A percentile compares a stretch with the other conserved stretches of the same genome.
These are phyloP conservation scores for Cyclotella sp. DNA, from an alignment of 108 stramenopile genomes.

Conservation along the genomic window DNA sequence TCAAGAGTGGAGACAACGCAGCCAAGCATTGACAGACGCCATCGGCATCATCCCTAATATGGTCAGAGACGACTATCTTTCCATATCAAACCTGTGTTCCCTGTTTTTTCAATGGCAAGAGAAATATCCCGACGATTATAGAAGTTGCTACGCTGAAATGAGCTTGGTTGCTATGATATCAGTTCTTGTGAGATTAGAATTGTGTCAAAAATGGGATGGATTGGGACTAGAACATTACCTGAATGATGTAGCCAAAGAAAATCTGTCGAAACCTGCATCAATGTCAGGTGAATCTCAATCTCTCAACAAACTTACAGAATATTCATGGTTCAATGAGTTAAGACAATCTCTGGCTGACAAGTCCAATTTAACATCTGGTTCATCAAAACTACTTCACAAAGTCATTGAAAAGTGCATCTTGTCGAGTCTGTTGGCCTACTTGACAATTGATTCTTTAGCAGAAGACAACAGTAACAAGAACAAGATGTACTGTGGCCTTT, in stretches of 20 bases:
- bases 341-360: neutral
- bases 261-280: neutral
- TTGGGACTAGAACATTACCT: conserved; percentile 15
- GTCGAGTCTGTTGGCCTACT: conserved; percentile 15
- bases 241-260: neutral
- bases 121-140: conserved; percentile 69
- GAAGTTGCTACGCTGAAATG: conserved; percentile 70
- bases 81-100: conserved; percentile 38
- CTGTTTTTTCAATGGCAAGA: conserved; percentile 69
- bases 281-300: neutral
- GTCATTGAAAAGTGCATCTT: conserved; percentile 27
- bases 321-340: conserved; percentile 39
- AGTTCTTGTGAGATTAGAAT: conserved; percentile 67
- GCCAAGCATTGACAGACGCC: conserved; percentile 59
- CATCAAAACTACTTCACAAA: conserved; percentile 18
- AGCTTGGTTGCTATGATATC: conserved; percentile 68
- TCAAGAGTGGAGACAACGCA: conserved; percentile 51
- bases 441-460: conserved; percentile 26
- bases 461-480: neutral
- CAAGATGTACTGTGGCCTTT: conserved; percentile 23
- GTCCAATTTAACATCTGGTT: neutral
- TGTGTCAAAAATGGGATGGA: conserved; percentile 57
- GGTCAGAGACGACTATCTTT: conserved; percentile 72
- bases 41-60: conserved; percentile 59
- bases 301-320: conserved; percentile 21